These are phyloP conservation scores for Hypoxylon rickii DNA, from an alignment of 495 filamentous ascomycete species.

Conservation along the genomic window DNA sequence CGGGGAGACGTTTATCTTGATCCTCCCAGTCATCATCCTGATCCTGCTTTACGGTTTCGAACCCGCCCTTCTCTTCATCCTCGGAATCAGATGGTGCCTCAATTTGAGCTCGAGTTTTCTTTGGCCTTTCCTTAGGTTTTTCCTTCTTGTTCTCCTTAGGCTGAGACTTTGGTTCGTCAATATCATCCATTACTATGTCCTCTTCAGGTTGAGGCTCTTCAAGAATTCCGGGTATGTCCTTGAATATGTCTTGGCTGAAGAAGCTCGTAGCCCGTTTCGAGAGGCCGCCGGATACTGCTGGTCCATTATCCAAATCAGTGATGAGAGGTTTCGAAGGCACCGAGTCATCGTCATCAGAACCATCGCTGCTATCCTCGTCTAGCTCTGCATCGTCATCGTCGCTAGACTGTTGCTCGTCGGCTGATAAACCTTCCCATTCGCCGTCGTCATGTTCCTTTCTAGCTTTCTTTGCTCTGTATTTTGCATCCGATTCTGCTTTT, in stretches of 20 bases:
- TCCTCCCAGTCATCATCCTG: constrained; percentile 69
- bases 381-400: constrained; percentile 58
- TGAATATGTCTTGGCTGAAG: constrained; percentile 95
- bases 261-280: constrained; percentile 85
- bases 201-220: constrained; percentile 50
- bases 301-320: constrained; percentile 55
- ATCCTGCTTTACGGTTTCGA: constrained; percentile 60
- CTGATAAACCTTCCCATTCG: constrained; percentile 91
- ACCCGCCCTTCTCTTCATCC: constrained; percentile 51
- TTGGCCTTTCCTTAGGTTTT: constrained; percentile 22
- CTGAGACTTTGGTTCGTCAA: constrained; percentile 23
- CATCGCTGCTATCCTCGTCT: constrained; percentile 55
- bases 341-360: constrained; percentile 54
- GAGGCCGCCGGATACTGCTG: constrained; percentile 57
- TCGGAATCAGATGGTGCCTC: constrained; percentile 47
- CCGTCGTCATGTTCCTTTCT: constrained; percentile 81
- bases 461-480: constrained; percentile 85
- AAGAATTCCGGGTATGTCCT: constrained; percentile 68
- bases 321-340: constrained; percentile 48
- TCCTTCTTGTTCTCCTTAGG: constrained; percentile 25
- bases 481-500: constrained; percentile 77
- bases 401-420: constrained; percentile 61
- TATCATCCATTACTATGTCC: constrained; percentile 57
- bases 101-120: constrained; percentile 30
- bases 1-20: constrained; percentile 65